These are phyloP conservation scores for Clitopilus hobsonii DNA, from an alignment of 768 basidiomycete genomes.

Conservation along the genomic window DNA sequence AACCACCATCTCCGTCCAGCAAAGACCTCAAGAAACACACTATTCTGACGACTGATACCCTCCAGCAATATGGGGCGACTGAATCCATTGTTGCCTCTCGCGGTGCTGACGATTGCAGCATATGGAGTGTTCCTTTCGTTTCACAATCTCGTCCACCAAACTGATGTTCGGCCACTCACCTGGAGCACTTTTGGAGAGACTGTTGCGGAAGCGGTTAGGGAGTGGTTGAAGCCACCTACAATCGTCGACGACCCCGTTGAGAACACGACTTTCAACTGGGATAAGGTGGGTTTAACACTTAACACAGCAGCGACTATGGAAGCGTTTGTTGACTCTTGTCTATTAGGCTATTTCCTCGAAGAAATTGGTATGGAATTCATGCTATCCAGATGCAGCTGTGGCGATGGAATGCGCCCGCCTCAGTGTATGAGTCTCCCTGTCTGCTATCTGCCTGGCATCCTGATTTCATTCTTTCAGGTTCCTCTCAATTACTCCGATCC, in stretches of 20 bases:
- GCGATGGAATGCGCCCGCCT: not conserved
- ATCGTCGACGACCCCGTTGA: not conserved
- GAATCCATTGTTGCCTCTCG: not conserved
- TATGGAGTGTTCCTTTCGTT: not conserved
- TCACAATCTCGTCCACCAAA: not conserved
- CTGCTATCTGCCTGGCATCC: not conserved
- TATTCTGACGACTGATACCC: not conserved
- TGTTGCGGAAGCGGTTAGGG: too few species aligned
- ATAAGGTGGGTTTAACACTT: not conserved
- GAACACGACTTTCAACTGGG: not conserved
- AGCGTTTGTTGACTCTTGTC: not conserved
- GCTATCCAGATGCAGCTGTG: not conserved
- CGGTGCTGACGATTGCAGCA: not conserved
- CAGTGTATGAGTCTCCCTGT: not conserved
- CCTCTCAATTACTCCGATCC: slow-evolving; percentile 41
- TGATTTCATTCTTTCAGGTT: slow-evolving; percentile 24
- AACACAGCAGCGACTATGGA: not conserved
- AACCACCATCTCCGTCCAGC: not conserved
- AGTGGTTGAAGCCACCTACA: too few species aligned
- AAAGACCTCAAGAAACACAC: not conserved
- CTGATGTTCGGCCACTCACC: not conserved
- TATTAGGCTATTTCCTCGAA: not conserved
- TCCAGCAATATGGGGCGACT: not conserved
- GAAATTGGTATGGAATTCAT: not conserved
- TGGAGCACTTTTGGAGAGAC: not conserved